These are phyloP conservation scores for Russula lepida DNA, from an alignment of 768 basidiomycete genomes.

Conservation along the genomic window DNA sequence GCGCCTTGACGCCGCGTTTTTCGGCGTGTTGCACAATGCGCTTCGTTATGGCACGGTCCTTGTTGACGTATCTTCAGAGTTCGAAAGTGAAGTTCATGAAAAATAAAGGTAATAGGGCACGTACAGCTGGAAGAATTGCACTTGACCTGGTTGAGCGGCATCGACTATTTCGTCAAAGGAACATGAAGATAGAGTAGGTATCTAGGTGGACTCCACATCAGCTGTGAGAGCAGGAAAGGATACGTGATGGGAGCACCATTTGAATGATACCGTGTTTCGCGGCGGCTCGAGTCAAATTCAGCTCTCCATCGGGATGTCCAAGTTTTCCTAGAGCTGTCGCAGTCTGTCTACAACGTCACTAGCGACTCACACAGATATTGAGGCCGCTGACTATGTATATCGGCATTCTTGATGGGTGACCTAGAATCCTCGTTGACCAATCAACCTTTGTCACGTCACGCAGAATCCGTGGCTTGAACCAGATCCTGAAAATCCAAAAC, in stretches of 20 bases:
- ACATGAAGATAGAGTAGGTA: slow-evolving; percentile 91
- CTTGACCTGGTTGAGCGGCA: slow-evolving; percentile 67
- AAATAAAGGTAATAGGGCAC: slow-evolving; percentile 19
- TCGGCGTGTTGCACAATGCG: slow-evolving; percentile 88
- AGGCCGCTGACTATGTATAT: slow-evolving; percentile 57
- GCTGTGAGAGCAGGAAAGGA: neutral
- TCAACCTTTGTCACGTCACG: slow-evolving; percentile 83
- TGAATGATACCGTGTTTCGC: slow-evolving; percentile 70
- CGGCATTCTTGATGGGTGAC: slow-evolving; percentile 65
- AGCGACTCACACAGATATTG: neutral
- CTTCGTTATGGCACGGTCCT: slow-evolving; percentile 77
- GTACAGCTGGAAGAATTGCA: slow-evolving; percentile 80
- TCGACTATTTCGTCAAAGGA: slow-evolving; percentile 96
- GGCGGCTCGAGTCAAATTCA: slow-evolving; percentile 83
- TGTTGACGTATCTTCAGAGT: slow-evolving; percentile 72
- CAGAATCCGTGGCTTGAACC: slow-evolving; percentile 36
- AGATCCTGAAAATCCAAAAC: slow-evolving; percentile 22
- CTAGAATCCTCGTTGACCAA: slow-evolving; percentile 76
- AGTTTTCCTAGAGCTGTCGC: slow-evolving; percentile 90
- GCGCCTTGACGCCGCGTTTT: slow-evolving; percentile 77
- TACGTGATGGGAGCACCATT: slow-evolving; percentile 38
- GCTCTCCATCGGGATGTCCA: slow-evolving; percentile 92
- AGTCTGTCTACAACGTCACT: slow-evolving; percentile 32
- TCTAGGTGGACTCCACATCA: slow-evolving; percentile 37
- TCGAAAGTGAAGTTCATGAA: slow-evolving; percentile 7